These are phyloP conservation scores for Plantago coronopus DNA, from an alignment of 305 asterid species.

Conservation along the genomic window DNA sequence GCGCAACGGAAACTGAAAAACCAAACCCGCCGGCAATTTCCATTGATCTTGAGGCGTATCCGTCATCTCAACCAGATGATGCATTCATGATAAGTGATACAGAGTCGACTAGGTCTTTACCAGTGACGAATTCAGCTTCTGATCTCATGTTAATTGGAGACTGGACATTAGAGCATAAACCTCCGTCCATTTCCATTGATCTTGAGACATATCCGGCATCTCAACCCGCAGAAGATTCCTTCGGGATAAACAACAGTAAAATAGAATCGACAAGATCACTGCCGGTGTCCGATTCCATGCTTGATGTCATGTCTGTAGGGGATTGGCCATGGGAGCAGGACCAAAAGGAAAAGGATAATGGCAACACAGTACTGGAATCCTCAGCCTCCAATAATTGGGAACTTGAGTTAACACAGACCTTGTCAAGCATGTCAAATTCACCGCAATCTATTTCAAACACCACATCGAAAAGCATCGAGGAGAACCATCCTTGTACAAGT, in stretches of 20 bases:
- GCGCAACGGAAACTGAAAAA: conserved; percentile 50
- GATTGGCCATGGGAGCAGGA: conserved; percentile 39
- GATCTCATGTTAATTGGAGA: conserved; percentile 70
- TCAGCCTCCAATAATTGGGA: conserved; percentile 43
- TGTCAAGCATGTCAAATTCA: conserved; percentile 16
- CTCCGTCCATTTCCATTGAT: conserved; percentile 64
- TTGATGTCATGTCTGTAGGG: conserved; percentile 57
- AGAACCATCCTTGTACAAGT: background rate
- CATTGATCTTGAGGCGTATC: conserved; percentile 65
- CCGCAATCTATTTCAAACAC: conserved; percentile 14
- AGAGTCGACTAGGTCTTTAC: conserved; percentile 68
- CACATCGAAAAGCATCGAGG: background rate
- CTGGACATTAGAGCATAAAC: conserved; percentile 38
- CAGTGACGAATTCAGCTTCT: conserved; percentile 42
- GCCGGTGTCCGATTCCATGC: conserved; percentile 50
- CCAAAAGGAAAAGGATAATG: background rate
- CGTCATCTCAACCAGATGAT: conserved; percentile 38
- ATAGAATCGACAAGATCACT: conserved; percentile 62
- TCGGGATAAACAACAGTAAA: conserved; percentile 29
- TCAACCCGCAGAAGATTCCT: conserved; percentile 31
- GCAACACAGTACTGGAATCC: conserved; percentile 2
- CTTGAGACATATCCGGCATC: conserved; percentile 51
- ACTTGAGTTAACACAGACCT: conserved; percentile 33
- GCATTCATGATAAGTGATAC: conserved; percentile 40
- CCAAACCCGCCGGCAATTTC: conserved; percentile 49